These are phyloP conservation scores for Rhododendron kiyosumense DNA, from an alignment of 148 eudicot genomes.

Conservation along the genomic window DNA sequence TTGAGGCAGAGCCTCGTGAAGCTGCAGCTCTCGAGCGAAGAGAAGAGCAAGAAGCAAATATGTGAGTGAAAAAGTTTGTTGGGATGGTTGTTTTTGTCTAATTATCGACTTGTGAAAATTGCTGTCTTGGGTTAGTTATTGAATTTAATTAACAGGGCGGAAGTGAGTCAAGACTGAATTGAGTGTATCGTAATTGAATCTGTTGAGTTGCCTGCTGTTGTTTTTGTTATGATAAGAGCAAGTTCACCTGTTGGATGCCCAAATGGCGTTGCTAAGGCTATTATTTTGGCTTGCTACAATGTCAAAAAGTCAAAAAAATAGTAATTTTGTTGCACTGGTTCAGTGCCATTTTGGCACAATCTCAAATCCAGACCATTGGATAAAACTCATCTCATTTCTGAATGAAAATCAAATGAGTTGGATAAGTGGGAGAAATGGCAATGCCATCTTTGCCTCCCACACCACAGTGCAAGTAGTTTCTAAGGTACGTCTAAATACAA, in stretches of 20 bases:
- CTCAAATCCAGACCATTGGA: neutral
- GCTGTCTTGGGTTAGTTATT: neutral
- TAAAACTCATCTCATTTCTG: neutral
- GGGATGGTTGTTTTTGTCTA: neutral
- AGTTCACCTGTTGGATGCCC: neutral
- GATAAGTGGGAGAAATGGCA: neutral
- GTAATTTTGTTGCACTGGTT: neutral
- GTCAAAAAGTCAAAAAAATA: neutral
- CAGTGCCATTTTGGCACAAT: neutral
- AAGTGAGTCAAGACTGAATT: neutral
- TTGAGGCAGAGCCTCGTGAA: slow-evolving; percentile 25
- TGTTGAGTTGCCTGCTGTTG: neutral
- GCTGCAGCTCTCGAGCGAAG: neutral
- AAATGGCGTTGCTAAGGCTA: neutral
- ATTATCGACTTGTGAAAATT: neutral
- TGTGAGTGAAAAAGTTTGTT: slow-evolving; percentile 17
- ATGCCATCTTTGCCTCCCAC: neutral
- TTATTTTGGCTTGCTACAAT: neutral
- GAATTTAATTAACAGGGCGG: neutral
- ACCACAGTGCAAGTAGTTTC: neutral
- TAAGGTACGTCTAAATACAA: neutral
- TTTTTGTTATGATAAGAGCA: neutral
- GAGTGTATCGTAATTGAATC: neutral
- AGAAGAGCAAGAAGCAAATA: neutral
- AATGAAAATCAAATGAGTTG: neutral